Evolutionary conservation across 108 stramenopile species (phyloP).

Genomic region (Pseudonitzschia multistriata): DNA sequence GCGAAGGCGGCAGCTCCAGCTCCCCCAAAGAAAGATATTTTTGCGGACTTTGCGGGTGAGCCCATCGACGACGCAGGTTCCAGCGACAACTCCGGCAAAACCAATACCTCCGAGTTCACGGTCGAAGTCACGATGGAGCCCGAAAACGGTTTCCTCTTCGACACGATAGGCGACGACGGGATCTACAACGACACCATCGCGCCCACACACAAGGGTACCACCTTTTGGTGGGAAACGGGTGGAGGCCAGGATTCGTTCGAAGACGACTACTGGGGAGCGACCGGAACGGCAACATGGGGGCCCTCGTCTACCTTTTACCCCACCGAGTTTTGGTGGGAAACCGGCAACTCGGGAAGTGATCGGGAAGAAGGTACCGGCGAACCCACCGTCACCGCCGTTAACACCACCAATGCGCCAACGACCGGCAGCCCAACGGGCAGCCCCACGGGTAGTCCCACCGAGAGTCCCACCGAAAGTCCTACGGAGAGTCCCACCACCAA

Average conservation of each 20-base stretch:
- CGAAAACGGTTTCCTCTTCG: no score
- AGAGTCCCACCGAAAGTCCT: background rate
- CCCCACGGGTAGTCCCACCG: background rate
- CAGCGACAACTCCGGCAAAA: no score
- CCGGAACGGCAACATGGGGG: background rate
- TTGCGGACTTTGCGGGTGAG: no score
- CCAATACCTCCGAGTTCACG: no score
- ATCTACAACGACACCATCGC: no score
- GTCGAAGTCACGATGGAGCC: no score
- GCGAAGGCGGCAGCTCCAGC: background rate
- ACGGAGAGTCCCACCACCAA: background rate
- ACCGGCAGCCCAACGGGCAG: background rate
- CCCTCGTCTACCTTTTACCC: no score
- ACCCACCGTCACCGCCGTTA: background rate
- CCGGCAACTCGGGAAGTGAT: background rate
- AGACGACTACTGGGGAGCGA: background rate
- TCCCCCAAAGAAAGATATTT: background rate
- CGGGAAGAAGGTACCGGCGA: background rate
- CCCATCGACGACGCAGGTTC: no score
- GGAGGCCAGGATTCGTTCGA: no score
- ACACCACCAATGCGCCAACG: background rate
- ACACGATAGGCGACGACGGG: no score
- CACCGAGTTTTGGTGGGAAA: background rate
- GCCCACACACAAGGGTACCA: no score
- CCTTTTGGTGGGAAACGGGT: no score